Percentiles rank a stretch among this genome's conserved stretches.
These are phyloP conservation scores for Hymenoscyphus infarciens DNA, from an alignment of 2,329 filamentous ascomycete genomes.

Conservation along the genomic window DNA sequence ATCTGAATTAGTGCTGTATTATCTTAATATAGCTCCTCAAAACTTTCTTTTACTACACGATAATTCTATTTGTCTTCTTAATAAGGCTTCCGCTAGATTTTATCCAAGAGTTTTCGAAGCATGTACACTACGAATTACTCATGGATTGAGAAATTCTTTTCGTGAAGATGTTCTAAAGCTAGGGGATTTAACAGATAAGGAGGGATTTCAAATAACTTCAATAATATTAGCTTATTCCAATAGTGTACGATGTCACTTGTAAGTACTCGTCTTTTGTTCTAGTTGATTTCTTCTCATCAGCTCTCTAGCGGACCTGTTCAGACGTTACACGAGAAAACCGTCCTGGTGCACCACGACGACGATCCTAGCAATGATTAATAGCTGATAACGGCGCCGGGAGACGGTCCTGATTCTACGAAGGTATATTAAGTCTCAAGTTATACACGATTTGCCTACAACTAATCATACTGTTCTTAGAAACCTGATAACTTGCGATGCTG, in stretches of 20 bases:
- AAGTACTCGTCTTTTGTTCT: slow-evolving; percentile 14
- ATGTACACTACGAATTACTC: slow-evolving; percentile 15
- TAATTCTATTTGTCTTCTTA: slow-evolving; percentile 15
- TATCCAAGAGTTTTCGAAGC: slow-evolving; percentile 14
- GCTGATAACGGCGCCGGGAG: not conserved
- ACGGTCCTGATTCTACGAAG: not conserved
- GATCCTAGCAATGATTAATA: slow-evolving; percentile 16
- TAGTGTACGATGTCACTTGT: slow-evolving; percentile 16
- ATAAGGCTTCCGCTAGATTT: slow-evolving; percentile 13
- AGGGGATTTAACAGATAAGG: slow-evolving; percentile 14
- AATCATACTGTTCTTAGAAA: not conserved
- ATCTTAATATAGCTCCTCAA: slow-evolving; percentile 15
- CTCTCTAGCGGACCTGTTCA: slow-evolving; percentile 14
- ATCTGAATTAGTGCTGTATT: slow-evolving; percentile 12
- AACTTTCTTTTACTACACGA: slow-evolving; percentile 15
- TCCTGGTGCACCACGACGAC: slow-evolving; percentile 11
- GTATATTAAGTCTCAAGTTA: not conserved
- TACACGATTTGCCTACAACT: not conserved
- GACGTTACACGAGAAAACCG: slow-evolving; percentile 13
- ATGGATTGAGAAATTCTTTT: slow-evolving; percentile 14
- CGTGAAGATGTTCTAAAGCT: slow-evolving; percentile 13
- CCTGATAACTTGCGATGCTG: slow-evolving; percentile 6
- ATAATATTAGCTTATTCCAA: slow-evolving; percentile 18
- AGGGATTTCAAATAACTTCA: slow-evolving; percentile 17
- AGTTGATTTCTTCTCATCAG: slow-evolving; percentile 13